phyloP scores from a whole-genome alignment of 176 grass and related monocot species.

The barley (Hordeum vulgare) region DNA sequence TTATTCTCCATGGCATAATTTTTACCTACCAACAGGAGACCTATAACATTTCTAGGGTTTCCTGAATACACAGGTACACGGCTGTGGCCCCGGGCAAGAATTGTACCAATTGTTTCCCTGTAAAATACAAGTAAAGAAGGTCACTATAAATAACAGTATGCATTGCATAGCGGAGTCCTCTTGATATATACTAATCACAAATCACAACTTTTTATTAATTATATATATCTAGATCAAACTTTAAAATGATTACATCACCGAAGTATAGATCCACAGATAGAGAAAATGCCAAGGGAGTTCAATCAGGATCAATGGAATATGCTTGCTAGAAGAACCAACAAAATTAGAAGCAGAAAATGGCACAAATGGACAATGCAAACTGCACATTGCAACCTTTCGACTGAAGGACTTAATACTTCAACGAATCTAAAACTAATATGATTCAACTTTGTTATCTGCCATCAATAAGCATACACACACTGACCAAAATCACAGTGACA shows the following conservation, averaged over 20 bases:
- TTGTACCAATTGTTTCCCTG: slow-evolving; percentile 99
- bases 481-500: neutral
- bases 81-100: slow-evolving; percentile 96
- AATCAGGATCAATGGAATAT: neutral
- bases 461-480: neutral
- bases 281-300: neutral
- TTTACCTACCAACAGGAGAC: slow-evolving; percentile 79
- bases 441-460: neutral
- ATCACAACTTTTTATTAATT: neutral
- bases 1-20: slow-evolving; percentile 10
- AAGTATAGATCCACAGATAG: neutral
- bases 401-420: neutral
- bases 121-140: slow-evolving; percentile 27
- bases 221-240: neutral
- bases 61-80: slow-evolving; percentile 97
- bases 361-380: neutral
- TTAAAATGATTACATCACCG: neutral
- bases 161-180: neutral
- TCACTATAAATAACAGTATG: neutral
- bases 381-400: slow-evolving; percentile 3
- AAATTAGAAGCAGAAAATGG: neutral
- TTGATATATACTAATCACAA: neutral
- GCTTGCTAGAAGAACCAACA: neutral
- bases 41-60: slow-evolving; percentile 87
- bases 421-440: neutral